These are phyloP conservation scores for Colletotrichum sp. DNA, from an alignment of 2,329 filamentous ascomycete species.

Conservation along the genomic window DNA sequence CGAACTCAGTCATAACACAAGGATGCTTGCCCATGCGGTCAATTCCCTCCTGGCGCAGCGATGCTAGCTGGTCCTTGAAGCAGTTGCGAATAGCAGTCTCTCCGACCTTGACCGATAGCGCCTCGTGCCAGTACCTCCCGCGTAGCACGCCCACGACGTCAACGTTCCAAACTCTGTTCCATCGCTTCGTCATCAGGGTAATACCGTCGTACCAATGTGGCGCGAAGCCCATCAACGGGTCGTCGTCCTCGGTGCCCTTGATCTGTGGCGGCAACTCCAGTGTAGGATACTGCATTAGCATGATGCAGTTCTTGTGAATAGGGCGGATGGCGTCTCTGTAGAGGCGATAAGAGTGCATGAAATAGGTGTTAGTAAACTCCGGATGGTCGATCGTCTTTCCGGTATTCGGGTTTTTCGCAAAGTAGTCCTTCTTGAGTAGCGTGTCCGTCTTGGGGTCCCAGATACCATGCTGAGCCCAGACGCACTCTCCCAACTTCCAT, in stretches of 20 bases:
- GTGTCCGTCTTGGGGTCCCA: slow-evolving; percentile 86
- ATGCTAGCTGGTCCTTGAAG: slow-evolving; percentile 84
- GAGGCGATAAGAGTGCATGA: slow-evolving; percentile 82
- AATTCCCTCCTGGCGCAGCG: slow-evolving; percentile 84
- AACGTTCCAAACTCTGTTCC: slow-evolving; percentile 97
- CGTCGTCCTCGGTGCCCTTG: slow-evolving; percentile 87
- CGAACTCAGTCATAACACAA: slow-evolving; percentile 91
- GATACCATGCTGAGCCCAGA: slow-evolving; percentile 96
- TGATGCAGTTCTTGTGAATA: slow-evolving; percentile 80
- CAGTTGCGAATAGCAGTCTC: slow-evolving; percentile 95
- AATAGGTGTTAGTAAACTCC: slow-evolving; percentile 89
- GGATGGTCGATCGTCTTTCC: slow-evolving; percentile 80
- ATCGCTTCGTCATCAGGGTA: slow-evolving; percentile 97
- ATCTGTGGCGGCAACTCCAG: slow-evolving; percentile 89
- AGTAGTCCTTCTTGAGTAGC: slow-evolving; percentile 86
- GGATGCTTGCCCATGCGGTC: slow-evolving; percentile 89
- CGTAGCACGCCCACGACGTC: slow-evolving; percentile 92
- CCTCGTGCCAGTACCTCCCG: slow-evolving; percentile 85
- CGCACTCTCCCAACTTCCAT: slow-evolving; percentile 92
- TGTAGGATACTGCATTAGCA: slow-evolving; percentile 91
- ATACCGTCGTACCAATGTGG: slow-evolving; percentile 98
- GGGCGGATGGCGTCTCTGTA: slow-evolving; percentile 77
- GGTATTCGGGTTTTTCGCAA: slow-evolving; percentile 77
- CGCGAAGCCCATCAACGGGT: slow-evolving; percentile 88
- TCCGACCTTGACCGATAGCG: slow-evolving; percentile 90